These are phyloP conservation scores for Pseudogymnoascus sp. DNA, from an alignment of 2,329 filamentous ascomycete species.

Conservation along the genomic window DNA sequence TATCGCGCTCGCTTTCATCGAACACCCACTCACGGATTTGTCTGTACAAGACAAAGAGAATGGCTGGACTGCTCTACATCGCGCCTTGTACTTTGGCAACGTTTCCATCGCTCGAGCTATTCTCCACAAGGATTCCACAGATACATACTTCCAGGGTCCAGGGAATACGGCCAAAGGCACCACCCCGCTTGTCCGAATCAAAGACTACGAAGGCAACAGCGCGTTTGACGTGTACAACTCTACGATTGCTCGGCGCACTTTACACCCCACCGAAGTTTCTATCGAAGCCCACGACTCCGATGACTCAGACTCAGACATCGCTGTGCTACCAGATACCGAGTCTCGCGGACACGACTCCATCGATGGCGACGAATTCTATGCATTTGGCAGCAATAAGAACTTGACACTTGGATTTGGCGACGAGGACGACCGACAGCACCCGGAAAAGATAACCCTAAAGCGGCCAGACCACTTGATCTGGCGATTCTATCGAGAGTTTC, in stretches of 20 bases:
- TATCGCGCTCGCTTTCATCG: slow-evolving; percentile 72
- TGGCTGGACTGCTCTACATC: slow-evolving; percentile 91
- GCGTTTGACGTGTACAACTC: slow-evolving; percentile 88
- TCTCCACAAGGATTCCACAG: slow-evolving; percentile 61
- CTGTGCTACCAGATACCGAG: slow-evolving; percentile 27
- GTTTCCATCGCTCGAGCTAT: slow-evolving; percentile 76
- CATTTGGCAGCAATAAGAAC: slow-evolving; percentile 96
- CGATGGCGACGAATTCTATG: slow-evolving; percentile 76
- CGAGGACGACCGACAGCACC: slow-evolving; percentile 87
- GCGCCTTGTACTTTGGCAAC: slow-evolving; percentile 84
- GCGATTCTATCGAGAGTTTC: slow-evolving; percentile 62
- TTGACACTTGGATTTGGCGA: slow-evolving; percentile 89
- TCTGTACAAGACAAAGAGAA: slow-evolving; percentile 84
- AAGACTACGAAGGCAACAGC: slow-evolving; percentile 89
- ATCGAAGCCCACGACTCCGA: slow-evolving; percentile 38
- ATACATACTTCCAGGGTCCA: slow-evolving; percentile 49
- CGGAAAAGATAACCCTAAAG: slow-evolving; percentile 69
- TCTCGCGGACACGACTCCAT: slow-evolving; percentile 24
- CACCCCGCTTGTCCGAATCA: slow-evolving; percentile 75
- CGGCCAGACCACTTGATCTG: slow-evolving; percentile 70
- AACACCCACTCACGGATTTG: slow-evolving; percentile 75
- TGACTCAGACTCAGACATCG: slow-evolving; percentile 45
- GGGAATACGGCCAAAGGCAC: slow-evolving; percentile 49
- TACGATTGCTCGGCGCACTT: slow-evolving; percentile 71
- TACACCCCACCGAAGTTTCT: slow-evolving; percentile 33